Evolutionary conservation across 495 filamentous ascomycete species (phyloP), one percentile per base, ranked within the genome.

Genomic region (Aspergillus saccharolyticus): DNA sequence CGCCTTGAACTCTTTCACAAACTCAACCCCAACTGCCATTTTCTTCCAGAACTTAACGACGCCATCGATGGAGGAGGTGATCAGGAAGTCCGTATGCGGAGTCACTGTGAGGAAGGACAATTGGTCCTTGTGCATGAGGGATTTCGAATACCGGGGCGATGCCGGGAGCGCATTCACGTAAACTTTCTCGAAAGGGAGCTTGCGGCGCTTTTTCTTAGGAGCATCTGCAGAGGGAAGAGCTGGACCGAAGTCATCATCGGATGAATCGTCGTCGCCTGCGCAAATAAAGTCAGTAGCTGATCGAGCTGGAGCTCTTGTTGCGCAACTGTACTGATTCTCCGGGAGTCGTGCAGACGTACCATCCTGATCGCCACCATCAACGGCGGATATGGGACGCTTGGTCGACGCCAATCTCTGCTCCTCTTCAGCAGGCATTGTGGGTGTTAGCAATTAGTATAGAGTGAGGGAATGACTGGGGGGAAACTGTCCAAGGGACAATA

Each of bases 31-130:
- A 9, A 88, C 87, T 4, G 84, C 84, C 58, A 89, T 82, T 74
- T 99, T 99, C 79, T 99, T 97, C 94, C 94, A 99, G 73, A 97
- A 99, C 71, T 97, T 97, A 52, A 97, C 93, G 0, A 91, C 86
- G 2, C 95, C 95, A 69, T 99, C 93, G 17, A 89, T 74, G 2
- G 92, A 97, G 61, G 85, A 89, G 2, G 94, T 97, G 51, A 99
- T 93, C 22, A 97, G 74, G 67, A 99, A 97, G 58, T 96, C 94
- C 53, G 94, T 96, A 44, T 82, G 76, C 1, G 91, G 94, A 1
- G 95, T 94, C 56, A 97, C 82, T 5, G 87, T 92, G 57, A 89
- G 80, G 62, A 89, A 97, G 42, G 86, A 81, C 49, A 97, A 73
- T 74, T 96, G 90, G 58, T 97, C 94, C 71, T 93, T 91, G 77